Evolutionary conservation across 176 grass and related monocot species (phyloP), one percentile per base, ranked within the genome.

Genomic region (Olyra latifolia): DNA sequence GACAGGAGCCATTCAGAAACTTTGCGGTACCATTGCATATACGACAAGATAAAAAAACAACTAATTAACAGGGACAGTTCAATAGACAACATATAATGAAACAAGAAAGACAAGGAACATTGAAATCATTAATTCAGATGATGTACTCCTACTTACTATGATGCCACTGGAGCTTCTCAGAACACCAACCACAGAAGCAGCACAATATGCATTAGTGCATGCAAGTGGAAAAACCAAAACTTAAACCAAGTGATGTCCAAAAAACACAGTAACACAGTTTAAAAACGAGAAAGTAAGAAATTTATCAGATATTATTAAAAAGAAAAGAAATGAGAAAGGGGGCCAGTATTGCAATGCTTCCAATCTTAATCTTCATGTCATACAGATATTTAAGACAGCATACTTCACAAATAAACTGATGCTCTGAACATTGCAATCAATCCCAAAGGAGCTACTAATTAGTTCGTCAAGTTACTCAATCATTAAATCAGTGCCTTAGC

Each of bases 101-200:
- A 76, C 14, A 82, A 69, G 32, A 83, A 75, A 66, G 22, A 42
- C 39, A 83, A 56, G 39, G 64, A 77, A 14, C 49, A 66, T 40
- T 65, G 28, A 66, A 78, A 49, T 65, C 45, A 49, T 39, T 78
- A 62, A 47, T 6, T 61, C 53, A 42, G 72, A n/a, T 39, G 24
- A 58, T 75, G 72, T 38, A 50, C 28, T 78, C 25, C 60, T 63
- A 77, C 57, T 66, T 65, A 60, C 50, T 39, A 65, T n/a, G 44
- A 65, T 52, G 44, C 29, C 7, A 78, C 43, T 40, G 27, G 28
- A 66, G 45, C 44, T 65, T 78, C 60, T 78, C 12, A 65, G 75
- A 19, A 4, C 60, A 62, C 28, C 76, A 78, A 78, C 25, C 60
- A 64, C 44, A 65, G 43, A 78, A 76, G 27, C 42, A 64, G 27